These are phyloP conservation scores for Candida palmyrensis DNA, from an alignment of 805 yeast genomes.

Conservation along the genomic window DNA sequence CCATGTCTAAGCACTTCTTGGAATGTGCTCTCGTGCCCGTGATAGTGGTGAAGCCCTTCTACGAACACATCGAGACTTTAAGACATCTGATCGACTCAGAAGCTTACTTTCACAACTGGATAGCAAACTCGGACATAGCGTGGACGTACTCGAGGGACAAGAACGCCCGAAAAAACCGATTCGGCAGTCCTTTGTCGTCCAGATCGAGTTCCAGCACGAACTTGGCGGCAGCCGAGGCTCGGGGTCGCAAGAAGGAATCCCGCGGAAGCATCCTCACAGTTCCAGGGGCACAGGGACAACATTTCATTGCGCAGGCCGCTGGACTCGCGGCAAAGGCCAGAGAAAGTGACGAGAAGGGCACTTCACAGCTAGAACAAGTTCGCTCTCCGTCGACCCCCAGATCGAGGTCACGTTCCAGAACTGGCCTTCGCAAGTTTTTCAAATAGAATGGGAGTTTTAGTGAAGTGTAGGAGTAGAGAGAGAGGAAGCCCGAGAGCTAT, in stretches of 20 bases:
- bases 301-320: too few species aligned
- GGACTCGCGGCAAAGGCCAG: too few species aligned
- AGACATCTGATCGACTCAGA: constrained; percentile 26
- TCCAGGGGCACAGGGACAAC: too few species aligned
- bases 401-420: constrained; percentile 16
- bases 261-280: too few species aligned
- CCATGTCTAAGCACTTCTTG: constrained; percentile 35
- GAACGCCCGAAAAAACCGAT: constrained; percentile 10
- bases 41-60: constrained; percentile 37
- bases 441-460: too few species aligned
- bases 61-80: constrained; percentile 26
- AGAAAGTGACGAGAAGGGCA: too few species aligned
- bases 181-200: constrained; percentile 14
- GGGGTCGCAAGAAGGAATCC: too few species aligned
- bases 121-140: constrained; percentile 20
- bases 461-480: too few species aligned
- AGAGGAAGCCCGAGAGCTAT: too few species aligned
- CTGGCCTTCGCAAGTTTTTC: constrained; percentile 8
- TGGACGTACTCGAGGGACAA: constrained; percentile 14
- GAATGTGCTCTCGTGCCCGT: constrained; percentile 43
- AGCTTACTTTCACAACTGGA: constrained; percentile 32
- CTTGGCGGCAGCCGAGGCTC: too few species aligned
- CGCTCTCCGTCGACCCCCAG: constrained; percentile 9
- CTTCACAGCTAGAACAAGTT: too few species aligned
- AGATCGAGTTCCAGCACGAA: constrained; percentile 14